Percentiles rank a stretch among this genome's conserved stretches.
Conservation (phyloP, 805 yeast species). For the Saccharomyces jurei region DNA sequence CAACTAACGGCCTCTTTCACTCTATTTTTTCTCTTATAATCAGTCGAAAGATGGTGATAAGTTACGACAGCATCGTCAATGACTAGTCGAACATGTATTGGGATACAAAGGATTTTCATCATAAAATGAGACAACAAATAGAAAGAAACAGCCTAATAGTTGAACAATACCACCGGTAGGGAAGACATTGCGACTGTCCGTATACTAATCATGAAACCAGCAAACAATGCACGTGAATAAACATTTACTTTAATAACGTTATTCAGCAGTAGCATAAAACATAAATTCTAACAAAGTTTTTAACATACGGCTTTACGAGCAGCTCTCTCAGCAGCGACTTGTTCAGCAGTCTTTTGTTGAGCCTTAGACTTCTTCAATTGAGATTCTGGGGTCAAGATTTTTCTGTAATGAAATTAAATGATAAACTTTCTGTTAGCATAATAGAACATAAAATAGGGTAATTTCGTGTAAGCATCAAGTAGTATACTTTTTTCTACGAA, state of each 20-base stretch:
- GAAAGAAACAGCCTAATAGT: neutral
- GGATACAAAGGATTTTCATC: slow-evolving; percentile 47
- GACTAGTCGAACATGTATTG: slow-evolving; percentile 52
- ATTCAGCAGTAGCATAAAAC: neutral
- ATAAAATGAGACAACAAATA: slow-evolving; percentile 7
- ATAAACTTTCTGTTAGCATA: neutral
- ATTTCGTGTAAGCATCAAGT: neutral
- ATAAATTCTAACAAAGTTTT: slow-evolving; percentile 9
- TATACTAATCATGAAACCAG: neutral
- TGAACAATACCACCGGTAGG: slow-evolving; percentile 7
- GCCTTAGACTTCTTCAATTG: slow-evolving; percentile 76
- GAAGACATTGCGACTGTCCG: neutral
- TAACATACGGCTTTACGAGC: slow-evolving; percentile 74
- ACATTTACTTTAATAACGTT: neutral
- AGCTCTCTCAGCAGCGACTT: slow-evolving; percentile 71
- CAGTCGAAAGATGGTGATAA: slow-evolving; percentile 74
- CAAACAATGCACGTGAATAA: slow-evolving; percentile 3
- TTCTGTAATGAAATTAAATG: slow-evolving; percentile 21
- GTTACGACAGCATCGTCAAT: slow-evolving; percentile 59
- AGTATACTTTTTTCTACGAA: slow-evolving; percentile 14
- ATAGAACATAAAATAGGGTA: neutral
- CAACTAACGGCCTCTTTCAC: neutral
- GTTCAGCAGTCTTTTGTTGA: slow-evolving; percentile 67
- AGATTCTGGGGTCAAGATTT: slow-evolving; percentile 66
- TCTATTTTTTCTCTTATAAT: slow-evolving; percentile 9